Evolutionary conservation across 768 basidiomycete genomes (phyloP), one percentile per base, ranked within the genome.

Genomic region (Ramaria rubella): DNA sequence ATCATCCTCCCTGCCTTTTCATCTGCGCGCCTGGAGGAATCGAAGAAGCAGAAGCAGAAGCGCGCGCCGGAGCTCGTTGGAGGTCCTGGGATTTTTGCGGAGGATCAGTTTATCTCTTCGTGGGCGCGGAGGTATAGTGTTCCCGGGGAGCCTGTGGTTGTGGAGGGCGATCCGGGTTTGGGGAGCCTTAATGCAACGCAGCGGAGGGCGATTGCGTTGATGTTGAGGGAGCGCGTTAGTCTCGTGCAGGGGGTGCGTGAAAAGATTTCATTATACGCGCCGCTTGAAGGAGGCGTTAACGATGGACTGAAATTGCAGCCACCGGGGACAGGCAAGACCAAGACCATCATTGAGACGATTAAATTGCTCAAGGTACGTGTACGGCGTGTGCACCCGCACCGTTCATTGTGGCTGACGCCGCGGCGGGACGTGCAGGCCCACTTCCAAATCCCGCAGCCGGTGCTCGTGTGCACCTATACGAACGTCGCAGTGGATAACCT

Each of bases 401-500:
- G n/a, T n/a, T n/a, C 4, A 26, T 36, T 33, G 24, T 53, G n/a
- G 4, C 29, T 59, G 4, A 42, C 19, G 27, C 15, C 50, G 51
- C 40, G 51, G 59, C 19, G 58, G 60, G n/a, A n/a, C 51, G 21
- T 54, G 5, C 65, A 91, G 85, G 67, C 71, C 3, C 82, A 91
- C 64, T 97, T 94, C 67, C 77, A 86, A 67, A 83, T 94, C 9
- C 81, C 88, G 5, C 81, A 87, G 33, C 92, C 92, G 1, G 75
- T 95, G 38, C 79, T 97, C 14, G 86, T 95, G n/a, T 90, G 90
- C 68, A 94, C 94, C 0, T 95, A 90, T 66, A 96, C 94, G 38
- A 94, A 96, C 62, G 89, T 83, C 19, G 93, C 94, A 0, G 91
- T 94, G 19, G 93, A 96, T 66, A 90, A 94, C 62, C 81, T 96